Evolutionary conservation across 2,329 filamentous ascomycete genomes (phyloP).

Genomic region (Alternaria atra): DNA sequence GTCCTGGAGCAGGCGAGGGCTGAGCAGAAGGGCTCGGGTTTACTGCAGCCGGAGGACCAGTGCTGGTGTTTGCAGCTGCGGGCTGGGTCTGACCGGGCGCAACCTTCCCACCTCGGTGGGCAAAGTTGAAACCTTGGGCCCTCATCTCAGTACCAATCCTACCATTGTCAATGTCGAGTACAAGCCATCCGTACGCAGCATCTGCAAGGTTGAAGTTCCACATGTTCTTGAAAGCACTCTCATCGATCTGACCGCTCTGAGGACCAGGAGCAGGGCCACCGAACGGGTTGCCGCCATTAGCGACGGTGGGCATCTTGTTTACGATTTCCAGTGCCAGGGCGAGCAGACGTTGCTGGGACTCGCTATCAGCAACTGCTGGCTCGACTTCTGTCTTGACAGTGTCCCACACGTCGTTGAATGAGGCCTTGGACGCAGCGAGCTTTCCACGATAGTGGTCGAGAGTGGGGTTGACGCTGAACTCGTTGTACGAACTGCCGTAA

Average conservation of each 20-base stretch:
- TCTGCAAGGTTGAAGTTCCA: slow-evolving; percentile 99
- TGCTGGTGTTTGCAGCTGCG: slow-evolving; percentile 46
- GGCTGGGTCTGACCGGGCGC: slow-evolving; percentile 51
- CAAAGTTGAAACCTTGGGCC: slow-evolving; percentile 98
- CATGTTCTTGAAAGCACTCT: slow-evolving; percentile 99
- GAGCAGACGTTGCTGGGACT: slow-evolving; percentile 89
- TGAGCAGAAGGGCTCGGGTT: slow-evolving; percentile 51
- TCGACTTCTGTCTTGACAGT: slow-evolving; percentile 97
- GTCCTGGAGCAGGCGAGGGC: slow-evolving; percentile 46
- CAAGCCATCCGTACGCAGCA: slow-evolving; percentile 94
- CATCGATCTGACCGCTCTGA: slow-evolving; percentile 88
- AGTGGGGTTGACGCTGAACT: slow-evolving; percentile 98
- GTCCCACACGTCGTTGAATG: slow-evolving; percentile 99
- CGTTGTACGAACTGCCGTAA: slow-evolving; percentile 99
- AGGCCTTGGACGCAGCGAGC: slow-evolving; percentile 95
- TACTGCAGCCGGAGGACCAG: slow-evolving; percentile 48
- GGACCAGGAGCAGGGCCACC: slow-evolving; percentile 81
- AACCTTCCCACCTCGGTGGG: slow-evolving; percentile 85
- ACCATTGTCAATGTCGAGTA: slow-evolving; percentile 93
- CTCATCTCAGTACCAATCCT: slow-evolving; percentile 98
- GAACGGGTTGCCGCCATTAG: slow-evolving; percentile 95
- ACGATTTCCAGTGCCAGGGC: slow-evolving; percentile 92
- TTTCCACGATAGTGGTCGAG: slow-evolving; percentile 98
- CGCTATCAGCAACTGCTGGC: slow-evolving; percentile 90
- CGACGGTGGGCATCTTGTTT: slow-evolving; percentile 96